Evolutionary conservation across 148 eudicot genomes (phyloP).

Genomic region (Fagopyrum tataricum): DNA sequence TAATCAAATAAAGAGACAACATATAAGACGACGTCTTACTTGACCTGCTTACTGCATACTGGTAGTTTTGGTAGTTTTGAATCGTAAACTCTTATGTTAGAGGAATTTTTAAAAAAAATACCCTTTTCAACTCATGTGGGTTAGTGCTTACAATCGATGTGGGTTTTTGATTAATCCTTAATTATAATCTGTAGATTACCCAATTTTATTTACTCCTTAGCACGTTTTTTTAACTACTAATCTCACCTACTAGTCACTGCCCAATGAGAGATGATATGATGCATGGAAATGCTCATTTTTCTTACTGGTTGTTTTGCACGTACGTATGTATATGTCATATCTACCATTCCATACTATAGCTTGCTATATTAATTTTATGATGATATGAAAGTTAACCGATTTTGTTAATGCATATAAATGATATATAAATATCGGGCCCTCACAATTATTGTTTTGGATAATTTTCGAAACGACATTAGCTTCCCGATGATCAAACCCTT

Average conservation of each 20-base stretch:
- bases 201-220: background rate
- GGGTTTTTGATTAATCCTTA: background rate
- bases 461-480: background rate
- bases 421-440: too few relatives aligned
- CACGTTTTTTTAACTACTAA: background rate
- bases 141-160: background rate
- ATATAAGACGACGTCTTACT: background rate
- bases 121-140: too few relatives aligned
- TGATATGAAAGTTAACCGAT: background rate
- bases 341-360: background rate
- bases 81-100: background rate
- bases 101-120: too few relatives aligned
- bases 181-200: background rate
- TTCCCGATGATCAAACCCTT: background rate
- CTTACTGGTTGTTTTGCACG: background rate
- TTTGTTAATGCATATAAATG: too few relatives aligned
- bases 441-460: too few relatives aligned
- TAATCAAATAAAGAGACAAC: background rate
- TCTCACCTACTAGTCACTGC: background rate
- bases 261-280: too few relatives aligned
- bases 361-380: background rate
- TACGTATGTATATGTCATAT: background rate
- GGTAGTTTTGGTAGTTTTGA: conserved; percentile 13
- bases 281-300: background rate
- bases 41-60: conserved; percentile 5